Evolutionary conservation across 352 stramenopile species (phyloP), one percentile per base, ranked within the genome.

Genomic region (Discostella stelligera): DNA sequence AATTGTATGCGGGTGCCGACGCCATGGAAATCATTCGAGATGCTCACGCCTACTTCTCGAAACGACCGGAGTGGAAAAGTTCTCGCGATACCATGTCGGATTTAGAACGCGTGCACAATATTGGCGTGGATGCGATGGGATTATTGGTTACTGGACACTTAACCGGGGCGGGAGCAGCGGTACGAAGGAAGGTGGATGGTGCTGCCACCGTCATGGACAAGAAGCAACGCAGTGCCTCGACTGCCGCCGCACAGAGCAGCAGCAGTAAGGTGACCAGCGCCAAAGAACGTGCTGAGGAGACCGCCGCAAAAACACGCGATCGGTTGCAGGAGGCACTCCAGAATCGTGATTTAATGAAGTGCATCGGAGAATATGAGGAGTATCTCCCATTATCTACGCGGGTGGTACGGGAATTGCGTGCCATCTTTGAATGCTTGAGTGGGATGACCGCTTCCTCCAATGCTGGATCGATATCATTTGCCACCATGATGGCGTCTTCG

Each of bases 311-410:
- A 66, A 86, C 87, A 46, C 72, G 87, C 7, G 79, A 87, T 55
- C 66, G 87, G 25, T 66, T 93, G 13, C 74, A 82, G 25, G 77
- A 82, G 27, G 87, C 87, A 16, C 67, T 93, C 16, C 75, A 90
- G 69, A 91, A 93, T 82, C 69, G 87, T 16, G 87, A 93, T 75
- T 78, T 93, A 41, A 83, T 93, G 52, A 89, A 90, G 64, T 83
- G 71, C 21, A 86, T 91, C 78, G 85, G 87, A 39, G 87, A 93
- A 56, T 93, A 86, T 71, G 85, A 93, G 76, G 87, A 93, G 65
- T 84, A 89, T 74, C 81, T 91, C 61, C 87, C 87, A 0, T 60
- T 93, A 9, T 85, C 87, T 48, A 81, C 85, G 27, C 66, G 87
- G 14, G 64, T 82, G 23, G 80, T 93, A 16, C 67, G 87, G 55